Base-by-base conservation (phyloP, 345 rosid species). In the Aegle marmelos region DNA sequence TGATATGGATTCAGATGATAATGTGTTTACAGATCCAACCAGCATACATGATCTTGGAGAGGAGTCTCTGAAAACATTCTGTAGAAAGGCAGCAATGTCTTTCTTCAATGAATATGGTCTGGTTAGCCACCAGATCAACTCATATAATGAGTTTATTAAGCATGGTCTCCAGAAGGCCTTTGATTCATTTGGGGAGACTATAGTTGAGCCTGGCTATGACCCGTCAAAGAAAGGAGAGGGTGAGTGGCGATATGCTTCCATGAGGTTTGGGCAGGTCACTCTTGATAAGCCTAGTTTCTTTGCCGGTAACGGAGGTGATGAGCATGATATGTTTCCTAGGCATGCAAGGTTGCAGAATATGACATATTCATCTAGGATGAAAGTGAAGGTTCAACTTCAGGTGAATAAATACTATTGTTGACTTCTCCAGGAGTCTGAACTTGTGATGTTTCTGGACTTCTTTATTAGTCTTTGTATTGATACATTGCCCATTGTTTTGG, bases 321-420 rank as follows among this genome's bases (percentile, higher is more conserved):
- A 88, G n/a, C 89, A 77, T 19, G 86, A 83, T 53, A 62, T 93
- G 79, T 83, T 90, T 61, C 97, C 97, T 2, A 88, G 97, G 84
- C 92, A 91, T 82, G 94, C 97, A 0, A 86, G 98, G 66, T 93
- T 96, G 67, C 99, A 96, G 84, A 94, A 96, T 79, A 96, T 94
- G 97, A 96, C 98, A 0, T 96, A 94, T 76, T 88, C 97, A 3
- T 70, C 97, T 0, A 82, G 88, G 81, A 91, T 96, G 88, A 92
- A 88, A 82, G 89, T 92, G 14, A 80, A 85, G 60, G 90, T 92
- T 72, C 69, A 79, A 58, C 85, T 92, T 83, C 88, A 92, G 98
- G 99, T 90, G 81, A 90, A 28, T 63, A 56, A 39, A 60, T 45
- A 33, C 9, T 58, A n/a, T 31, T 31, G 22, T 64, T 64, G 14